These are phyloP conservation scores for Pestalotiopsis fici DNA, from an alignment of 2,329 filamentous ascomycete genomes.

Conservation along the genomic window DNA sequence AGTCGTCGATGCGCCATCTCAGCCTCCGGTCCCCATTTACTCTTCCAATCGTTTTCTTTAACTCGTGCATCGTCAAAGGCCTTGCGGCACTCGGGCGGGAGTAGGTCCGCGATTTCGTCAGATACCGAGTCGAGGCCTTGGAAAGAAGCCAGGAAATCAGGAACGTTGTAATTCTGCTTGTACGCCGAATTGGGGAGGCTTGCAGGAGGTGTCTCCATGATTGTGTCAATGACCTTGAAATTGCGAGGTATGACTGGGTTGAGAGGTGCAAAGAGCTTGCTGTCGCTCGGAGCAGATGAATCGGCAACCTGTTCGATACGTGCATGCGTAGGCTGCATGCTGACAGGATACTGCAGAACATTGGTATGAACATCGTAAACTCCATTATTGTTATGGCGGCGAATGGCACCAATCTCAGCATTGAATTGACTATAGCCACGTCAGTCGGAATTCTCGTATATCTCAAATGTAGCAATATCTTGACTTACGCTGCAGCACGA, in stretches of 20 bases:
- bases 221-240: slow-evolving; percentile 56
- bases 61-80: slow-evolving; percentile 70
- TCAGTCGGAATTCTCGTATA: slow-evolving; percentile 15
- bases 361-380: slow-evolving; percentile 96
- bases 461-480: neutral
- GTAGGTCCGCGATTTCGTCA: slow-evolving; percentile 64
- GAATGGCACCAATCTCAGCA: slow-evolving; percentile 66
- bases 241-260: slow-evolving; percentile 53
- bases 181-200: slow-evolving; percentile 48
- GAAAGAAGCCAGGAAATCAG: slow-evolving; percentile 53
- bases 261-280: slow-evolving; percentile 46
- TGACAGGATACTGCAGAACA: slow-evolving; percentile 80
- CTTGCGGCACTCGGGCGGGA: slow-evolving; percentile 69
- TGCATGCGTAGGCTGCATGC: slow-evolving; percentile 86
- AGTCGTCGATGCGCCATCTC: slow-evolving; percentile 52
- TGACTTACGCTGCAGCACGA: slow-evolving; percentile 77
- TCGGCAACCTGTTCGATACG: slow-evolving; percentile 71
- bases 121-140: slow-evolving; percentile 65
- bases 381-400: slow-evolving; percentile 70
- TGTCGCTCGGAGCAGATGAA: slow-evolving; percentile 25
- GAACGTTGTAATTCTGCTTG: slow-evolving; percentile 38
- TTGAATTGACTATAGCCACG: slow-evolving; percentile 76
- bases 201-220: slow-evolving; percentile 51
- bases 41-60: slow-evolving; percentile 72
- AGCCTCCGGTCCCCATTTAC: slow-evolving; percentile 71